Evolutionary conservation across 129 eudicot species (phyloP).

Genomic region (Kitagawia praeruptora): DNA sequence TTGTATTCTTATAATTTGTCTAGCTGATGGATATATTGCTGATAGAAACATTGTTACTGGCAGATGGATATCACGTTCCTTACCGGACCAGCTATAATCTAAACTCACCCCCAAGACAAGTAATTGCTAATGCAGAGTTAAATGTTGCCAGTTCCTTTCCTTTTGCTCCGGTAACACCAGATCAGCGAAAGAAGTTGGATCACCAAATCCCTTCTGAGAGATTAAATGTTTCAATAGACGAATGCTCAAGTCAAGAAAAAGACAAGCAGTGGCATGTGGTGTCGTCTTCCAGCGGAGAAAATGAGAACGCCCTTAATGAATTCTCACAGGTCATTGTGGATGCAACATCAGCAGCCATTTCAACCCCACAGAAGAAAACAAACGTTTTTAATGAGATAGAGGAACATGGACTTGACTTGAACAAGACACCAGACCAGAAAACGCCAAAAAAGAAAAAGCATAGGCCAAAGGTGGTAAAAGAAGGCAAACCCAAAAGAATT

Average conservation of each 20-base stretch:
- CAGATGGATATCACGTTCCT: conserved; percentile 46
- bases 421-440: conserved; percentile 67
- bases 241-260: conserved; percentile 23
- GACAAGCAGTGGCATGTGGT: conserved; percentile 24
- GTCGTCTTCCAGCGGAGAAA: conserved; percentile 20
- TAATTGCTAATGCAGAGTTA: conserved; percentile 24
- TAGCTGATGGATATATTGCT: not conserved
- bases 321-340: conserved; percentile 25
- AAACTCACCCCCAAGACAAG: conserved; percentile 47
- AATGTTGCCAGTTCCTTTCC: conserved; percentile 22
- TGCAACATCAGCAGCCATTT: conserved; percentile 31
- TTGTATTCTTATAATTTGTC: not conserved
- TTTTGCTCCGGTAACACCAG: conserved; percentile 59
- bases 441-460: conserved; percentile 71
- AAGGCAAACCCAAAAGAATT: conserved; percentile 59
- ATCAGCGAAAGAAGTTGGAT: conserved; percentile 29
- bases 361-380: conserved; percentile 28
- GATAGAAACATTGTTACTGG: not conserved
- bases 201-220: conserved; percentile 23
- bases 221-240: conserved; percentile 13
- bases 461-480: conserved; percentile 76
- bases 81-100: conserved; percentile 25
- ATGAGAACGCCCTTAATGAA: conserved; percentile 22
- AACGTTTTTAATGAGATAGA: conserved; percentile 23
- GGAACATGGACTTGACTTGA: conserved; percentile 45